Evolutionary conservation across 2,329 filamentous ascomycete genomes (phyloP), one percentile per base, ranked within the genome.

Genomic region (Dactylellina cionopaga): DNA sequence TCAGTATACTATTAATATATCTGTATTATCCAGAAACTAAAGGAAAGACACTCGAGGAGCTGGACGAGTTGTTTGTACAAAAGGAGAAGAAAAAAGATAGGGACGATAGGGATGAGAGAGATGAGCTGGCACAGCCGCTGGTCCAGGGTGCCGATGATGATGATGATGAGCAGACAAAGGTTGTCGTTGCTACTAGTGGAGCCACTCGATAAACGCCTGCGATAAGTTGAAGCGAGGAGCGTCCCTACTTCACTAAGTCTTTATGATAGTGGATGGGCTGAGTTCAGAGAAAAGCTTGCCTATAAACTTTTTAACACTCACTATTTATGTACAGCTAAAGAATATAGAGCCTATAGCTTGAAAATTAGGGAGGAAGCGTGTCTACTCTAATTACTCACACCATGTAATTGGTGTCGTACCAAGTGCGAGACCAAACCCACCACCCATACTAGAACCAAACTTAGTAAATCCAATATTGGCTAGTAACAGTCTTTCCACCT

Each of bases 21-120:
- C 22, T 59, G 27, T 64, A 62, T 41, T 74, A 72, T 19, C 72
- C 72, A 11, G 72, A 74, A 44, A 74, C 72, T 1, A 74, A 74
- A 47, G 72, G 72, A 1, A 74, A 68, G 51, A 51, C 46, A 5
- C 39, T 74, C 47, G 72, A 74, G 33, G 72, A 74, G 37, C 58
- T 74, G 9, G 62, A 68, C 39, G 66, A 54, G 25, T 24, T 74
- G 2, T 74, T 74, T 56, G 72, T 47, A 1, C 62, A 44, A 24
- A 44, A 49, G 27, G 37, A 54, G 19, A 44, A 41, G 13, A 9
- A n/a, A n/a, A n/a, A n/a, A n/a, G n/a, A n/a, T n/a, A n/a, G 7
- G 3, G 22, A 11, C n/a, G 27, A 27, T 7, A 19, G 24, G 11
- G 37, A 27, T 7, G 24, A 54, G 25, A 41, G 11, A 29, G 46